Evolutionary conservation across 306 rosid species (phyloP).

Genomic region (Corylus heterophylla): DNA sequence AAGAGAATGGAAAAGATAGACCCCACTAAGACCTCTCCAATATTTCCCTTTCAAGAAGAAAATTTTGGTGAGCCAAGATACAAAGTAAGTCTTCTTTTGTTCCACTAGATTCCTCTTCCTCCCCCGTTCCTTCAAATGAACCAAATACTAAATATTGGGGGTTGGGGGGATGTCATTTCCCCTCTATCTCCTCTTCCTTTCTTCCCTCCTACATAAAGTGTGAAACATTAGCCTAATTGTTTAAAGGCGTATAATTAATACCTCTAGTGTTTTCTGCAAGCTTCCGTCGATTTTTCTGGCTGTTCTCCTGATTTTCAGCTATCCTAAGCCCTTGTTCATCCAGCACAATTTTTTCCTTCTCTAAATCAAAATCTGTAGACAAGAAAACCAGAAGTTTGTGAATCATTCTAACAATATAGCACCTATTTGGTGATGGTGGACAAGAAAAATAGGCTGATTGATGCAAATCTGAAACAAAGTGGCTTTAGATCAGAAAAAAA

Average conservation of each 20-base stretch:
- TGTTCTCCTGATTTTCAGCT: conserved; percentile 94
- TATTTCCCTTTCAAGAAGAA: background rate
- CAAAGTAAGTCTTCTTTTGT: background rate
- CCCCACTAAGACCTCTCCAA: background rate
- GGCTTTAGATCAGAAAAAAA: background rate
- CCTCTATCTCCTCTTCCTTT: background rate
- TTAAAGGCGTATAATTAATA: conserved; percentile 15
- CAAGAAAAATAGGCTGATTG: background rate
- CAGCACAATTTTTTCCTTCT: conserved; percentile 80
- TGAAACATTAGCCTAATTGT: background rate
- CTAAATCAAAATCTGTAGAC: conserved; percentile 83
- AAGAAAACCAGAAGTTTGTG: background rate
- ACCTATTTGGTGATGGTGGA: background rate
- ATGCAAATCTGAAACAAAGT: background rate
- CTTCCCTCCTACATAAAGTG: conserved; percentile 13
- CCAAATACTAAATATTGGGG: background rate
- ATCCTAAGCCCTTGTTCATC: conserved; percentile 96
- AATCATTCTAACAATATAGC: background rate
- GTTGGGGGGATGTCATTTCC: background rate
- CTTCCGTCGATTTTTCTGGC: conserved; percentile 96
- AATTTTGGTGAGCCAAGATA: background rate
- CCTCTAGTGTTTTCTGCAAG: conserved; percentile 98
- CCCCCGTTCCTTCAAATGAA: background rate
- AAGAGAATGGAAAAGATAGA: background rate
- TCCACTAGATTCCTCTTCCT: conserved; percentile 1